Evolutionary conservation across 192 early-diverging fungal species (phyloP), one percentile per base, ranked within the genome.

Genomic region (Pilaira anomala): DNA sequence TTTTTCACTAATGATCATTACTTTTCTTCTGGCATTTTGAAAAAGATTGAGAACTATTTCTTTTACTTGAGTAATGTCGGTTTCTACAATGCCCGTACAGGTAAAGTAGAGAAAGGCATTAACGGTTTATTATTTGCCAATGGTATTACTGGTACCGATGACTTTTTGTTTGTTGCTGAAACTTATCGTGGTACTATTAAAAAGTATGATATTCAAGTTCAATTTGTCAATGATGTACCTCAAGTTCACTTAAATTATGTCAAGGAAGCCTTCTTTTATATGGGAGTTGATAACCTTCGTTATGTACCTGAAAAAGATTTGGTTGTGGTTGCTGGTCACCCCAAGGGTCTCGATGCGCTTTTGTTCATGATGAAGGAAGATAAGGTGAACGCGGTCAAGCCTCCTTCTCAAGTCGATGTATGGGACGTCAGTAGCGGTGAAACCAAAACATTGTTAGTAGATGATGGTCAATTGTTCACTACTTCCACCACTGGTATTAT

Each of bases 251-350:
- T 74, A 28, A 40, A 65, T 5, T 60, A 57, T 50, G 46, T 69
- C 4, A 8, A 33, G 25, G 30, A 49, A 9, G 28, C 26, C 7
- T 19, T 26, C 13, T 57, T 72, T 42, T 16, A 48, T 14, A 69
- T 74, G 67, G 72, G 62, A 4, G 63, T 69, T 2, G 72, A 74
- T 49, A 74, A 74, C n/a, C 21, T 69, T 12, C 21, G 48, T 9
- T 68, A 42, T 22, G 50, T 65, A 18, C 12, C 53, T 8, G 22
- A 50, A 18, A 52, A 46, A 2, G 45, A 63, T 13, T 53, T 53
- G 26, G 33, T 74, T 2, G 21, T 64, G 7, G 72, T 64, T 2
- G 66, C 66, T n/a, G 72, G 65, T 9, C 72, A 74, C 39, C 72
- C 72, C 8, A 52, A 63, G 18, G 63, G 57, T 7, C 14, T 54